Percentiles rank a stretch among this genome's conserved stretches.
These are phyloP conservation scores for Colletotrichum sidae DNA, from an alignment of 2,329 filamentous ascomycete genomes.

Conservation along the genomic window DNA sequence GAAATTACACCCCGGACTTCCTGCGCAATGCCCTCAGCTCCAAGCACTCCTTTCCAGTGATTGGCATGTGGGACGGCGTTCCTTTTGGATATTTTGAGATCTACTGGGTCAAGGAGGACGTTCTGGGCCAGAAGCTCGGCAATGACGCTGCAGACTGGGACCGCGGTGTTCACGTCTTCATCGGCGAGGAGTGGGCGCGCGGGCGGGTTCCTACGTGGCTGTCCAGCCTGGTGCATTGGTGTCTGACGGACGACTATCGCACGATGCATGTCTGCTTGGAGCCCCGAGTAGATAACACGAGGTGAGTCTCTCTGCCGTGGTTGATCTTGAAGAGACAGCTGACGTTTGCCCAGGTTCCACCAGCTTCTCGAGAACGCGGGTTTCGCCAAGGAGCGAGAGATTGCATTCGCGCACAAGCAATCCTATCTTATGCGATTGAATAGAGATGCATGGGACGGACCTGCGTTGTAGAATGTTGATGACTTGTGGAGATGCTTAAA, in stretches of 20 bases:
- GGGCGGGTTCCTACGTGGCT: conserved; percentile 87
- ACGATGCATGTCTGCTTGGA: conserved; percentile 89
- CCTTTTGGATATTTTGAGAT: conserved; percentile 98
- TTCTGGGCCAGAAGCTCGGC: conserved; percentile 76
- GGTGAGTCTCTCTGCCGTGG: conserved; percentile 65
- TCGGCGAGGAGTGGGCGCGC: conserved; percentile 93
- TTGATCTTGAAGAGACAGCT: not conserved
- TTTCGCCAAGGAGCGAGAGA: conserved; percentile 88
- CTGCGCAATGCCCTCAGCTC: conserved; percentile 73
- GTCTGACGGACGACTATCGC: conserved; percentile 79
- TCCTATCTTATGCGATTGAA: conserved; percentile 85
- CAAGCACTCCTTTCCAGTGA: conserved; percentile 86
- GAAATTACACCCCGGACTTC: conserved; percentile 73
- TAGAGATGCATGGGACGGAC: conserved; percentile 83
- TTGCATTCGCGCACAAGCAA: conserved; percentile 93
- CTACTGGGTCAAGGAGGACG: conserved; percentile 97
- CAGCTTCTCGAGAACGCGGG: conserved; percentile 78
- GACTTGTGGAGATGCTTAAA: no score
- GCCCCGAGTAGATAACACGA: conserved; percentile 89
- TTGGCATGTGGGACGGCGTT: conserved; percentile 93
- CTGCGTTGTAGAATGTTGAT: conserved; percentile 60
- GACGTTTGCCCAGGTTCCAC: conserved; percentile 45
- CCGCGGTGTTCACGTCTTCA: conserved; percentile 85
- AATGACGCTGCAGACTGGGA: conserved; percentile 82
- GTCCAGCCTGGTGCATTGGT: conserved; percentile 87